Base-by-base conservation (phyloP, 1,284 basidiomycete species). In the Ganoderma resinaceum region DNA sequence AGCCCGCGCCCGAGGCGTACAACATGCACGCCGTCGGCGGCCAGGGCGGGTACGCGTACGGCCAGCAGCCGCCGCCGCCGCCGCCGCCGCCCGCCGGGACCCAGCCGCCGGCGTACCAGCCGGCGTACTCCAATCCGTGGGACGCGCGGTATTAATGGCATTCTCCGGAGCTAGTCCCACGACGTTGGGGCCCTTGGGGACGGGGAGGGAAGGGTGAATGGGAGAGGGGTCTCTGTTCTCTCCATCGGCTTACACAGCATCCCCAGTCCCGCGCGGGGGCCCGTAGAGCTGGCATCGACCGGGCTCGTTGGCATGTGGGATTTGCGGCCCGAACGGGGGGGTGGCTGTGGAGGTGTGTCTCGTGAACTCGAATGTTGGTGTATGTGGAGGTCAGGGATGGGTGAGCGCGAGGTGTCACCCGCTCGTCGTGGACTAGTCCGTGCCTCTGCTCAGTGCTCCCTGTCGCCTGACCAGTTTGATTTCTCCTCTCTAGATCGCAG, bases 1-100 rank as follows among this genome's bases (percentile, higher is more conserved):
- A 70, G 23, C 69, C 72, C 23, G 72, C 67, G 18, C 66, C 72
- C n/a, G 67, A 73, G 61, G 62, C 72, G 55, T 69, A 69, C 52
- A 46, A 33, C 58, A 61, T 69, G 61, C 61, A 61, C 23, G 18
- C 61, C 26, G 61, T 66, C 2, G 31, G 61, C 26, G 37, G 33
- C 38, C 66, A 59, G 57, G 49, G 60, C 31, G 65, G 65, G 38
- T 60, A 60, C 58, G 16, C 29, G 14, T 55, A 55, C 52, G 23
- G 14, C 26, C 18, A 26, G 37, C 37, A 61, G 59, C 59, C 37
- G 5, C 43, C 6, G 43, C 43, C 6, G 43, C 43, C 14, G 35
- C 37, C 42, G 59, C 59, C 37, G 2, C 46, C 8, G 46, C 46
- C 46, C 23, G 11, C 4, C 4, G 46, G 23, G 23, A 7, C 23